These are phyloP conservation scores for Micractinium sp. DNA, from an alignment of 139 green algal genomes.

Conservation along the genomic window DNA sequence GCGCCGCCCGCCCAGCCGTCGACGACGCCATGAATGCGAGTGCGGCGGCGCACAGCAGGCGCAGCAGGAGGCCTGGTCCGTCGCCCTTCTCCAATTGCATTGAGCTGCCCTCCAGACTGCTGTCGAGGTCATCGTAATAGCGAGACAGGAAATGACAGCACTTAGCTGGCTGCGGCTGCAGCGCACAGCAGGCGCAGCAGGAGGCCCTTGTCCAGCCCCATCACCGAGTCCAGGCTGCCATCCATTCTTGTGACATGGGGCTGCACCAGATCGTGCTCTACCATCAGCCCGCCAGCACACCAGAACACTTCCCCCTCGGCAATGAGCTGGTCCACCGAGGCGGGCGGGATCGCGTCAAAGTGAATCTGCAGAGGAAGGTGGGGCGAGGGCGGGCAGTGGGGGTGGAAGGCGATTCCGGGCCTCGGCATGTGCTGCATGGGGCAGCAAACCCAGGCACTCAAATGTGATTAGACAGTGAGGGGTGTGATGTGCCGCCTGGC, in stretches of 20 bases:
- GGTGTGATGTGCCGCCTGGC: too few species aligned
- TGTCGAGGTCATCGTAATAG: too few species aligned
- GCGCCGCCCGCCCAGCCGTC: too few species aligned
- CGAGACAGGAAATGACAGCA: too few species aligned
- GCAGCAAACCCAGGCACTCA: too few species aligned
- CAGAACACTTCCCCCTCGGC: slow-evolving; percentile 72
- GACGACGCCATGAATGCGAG: too few species aligned
- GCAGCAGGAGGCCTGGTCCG: slow-evolving; percentile 55
- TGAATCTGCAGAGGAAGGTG: slow-evolving; percentile 51
- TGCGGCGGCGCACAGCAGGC: slow-evolving; percentile 26
- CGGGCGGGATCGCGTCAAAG: slow-evolving; percentile 66
- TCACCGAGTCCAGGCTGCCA: slow-evolving; percentile 74
- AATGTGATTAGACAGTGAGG: too few species aligned
- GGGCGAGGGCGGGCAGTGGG: too few species aligned
- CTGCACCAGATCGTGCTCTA: slow-evolving; percentile 76
- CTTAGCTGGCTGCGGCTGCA: not conserved
- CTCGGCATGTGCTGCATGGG: not conserved
- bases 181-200: slow-evolving; percentile 37
- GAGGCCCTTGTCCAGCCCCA: slow-evolving; percentile 76
- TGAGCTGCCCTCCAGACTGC: too few species aligned
- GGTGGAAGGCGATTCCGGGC: not conserved
- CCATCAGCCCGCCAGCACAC: slow-evolving; percentile 81
- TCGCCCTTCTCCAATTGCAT: not conserved
- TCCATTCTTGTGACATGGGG: slow-evolving; percentile 65
- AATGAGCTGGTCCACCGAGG: slow-evolving; percentile 68